phyloP scores from a whole-genome alignment of 2,329 filamentous ascomycete genomes.

The Paraphoma chrysanthemicola region DNA sequence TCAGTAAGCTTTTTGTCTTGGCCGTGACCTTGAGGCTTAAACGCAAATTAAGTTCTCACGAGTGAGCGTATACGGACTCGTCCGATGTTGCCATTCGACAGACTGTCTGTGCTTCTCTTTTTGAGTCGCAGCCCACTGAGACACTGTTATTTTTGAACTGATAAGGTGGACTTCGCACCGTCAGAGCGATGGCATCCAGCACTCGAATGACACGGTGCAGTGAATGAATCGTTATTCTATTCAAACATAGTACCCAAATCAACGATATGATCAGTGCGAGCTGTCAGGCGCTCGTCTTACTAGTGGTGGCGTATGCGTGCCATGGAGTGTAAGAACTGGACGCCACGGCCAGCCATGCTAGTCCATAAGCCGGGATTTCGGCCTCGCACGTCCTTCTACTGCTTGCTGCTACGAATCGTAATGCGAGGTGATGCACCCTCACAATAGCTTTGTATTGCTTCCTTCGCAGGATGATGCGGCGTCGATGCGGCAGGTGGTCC shows the following conservation, averaged over 20 bases:
- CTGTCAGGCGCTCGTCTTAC: neutral
- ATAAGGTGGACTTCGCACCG: neutral
- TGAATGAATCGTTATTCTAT: too few species aligned
- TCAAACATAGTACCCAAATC: too few species aligned
- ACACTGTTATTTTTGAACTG: neutral
- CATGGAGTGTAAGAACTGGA: neutral
- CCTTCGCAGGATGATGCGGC: too few species aligned
- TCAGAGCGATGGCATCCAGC: neutral
- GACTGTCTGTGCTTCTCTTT: neutral
- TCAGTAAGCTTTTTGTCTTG: slow-evolving; percentile 16
- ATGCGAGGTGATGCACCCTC: too few species aligned
- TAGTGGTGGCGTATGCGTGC: neutral
- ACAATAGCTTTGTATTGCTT: too few species aligned
- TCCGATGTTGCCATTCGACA: neutral
- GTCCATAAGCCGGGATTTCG: neutral
- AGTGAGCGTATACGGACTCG: neutral
- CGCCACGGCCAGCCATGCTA: neutral
- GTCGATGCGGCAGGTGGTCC: too few species aligned
- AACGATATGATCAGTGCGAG: too few species aligned
- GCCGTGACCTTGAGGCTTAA: slow-evolving; percentile 8
- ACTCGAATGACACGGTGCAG: too few species aligned
- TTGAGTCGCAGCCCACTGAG: neutral
- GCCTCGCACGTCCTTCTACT: neutral
- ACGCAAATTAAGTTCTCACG: neutral
- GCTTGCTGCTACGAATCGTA: too few species aligned